Evolutionary conservation across 202 grass and related monocot species (phyloP).

Genomic region (Zoysia matrella): DNA sequence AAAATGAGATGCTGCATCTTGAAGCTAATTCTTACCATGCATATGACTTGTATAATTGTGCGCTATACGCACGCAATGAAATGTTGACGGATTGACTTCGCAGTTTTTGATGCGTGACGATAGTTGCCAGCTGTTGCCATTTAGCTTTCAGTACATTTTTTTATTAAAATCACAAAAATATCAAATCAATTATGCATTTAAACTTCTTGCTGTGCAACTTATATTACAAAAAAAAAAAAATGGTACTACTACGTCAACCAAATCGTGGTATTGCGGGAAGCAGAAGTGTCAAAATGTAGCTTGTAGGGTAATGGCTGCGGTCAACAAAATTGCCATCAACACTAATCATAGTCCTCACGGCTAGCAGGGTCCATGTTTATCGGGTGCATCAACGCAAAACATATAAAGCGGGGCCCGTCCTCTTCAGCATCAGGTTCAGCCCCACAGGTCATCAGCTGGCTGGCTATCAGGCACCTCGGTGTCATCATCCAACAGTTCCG

Average conservation of each 20-base stretch:
- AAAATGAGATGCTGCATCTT: slow-evolving; percentile 29
- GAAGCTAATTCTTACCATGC: slow-evolving; percentile 21
- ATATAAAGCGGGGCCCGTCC: not conserved
- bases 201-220: not conserved
- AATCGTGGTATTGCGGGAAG: not conserved
- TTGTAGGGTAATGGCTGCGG: not conserved
- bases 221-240: too few species aligned
- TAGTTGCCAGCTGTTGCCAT: not conserved
- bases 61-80: slow-evolving; percentile 12
- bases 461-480: slow-evolving; percentile 65
- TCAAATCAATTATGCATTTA: not conserved
- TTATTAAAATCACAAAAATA: not conserved
- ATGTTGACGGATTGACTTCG: slow-evolving; percentile 25
- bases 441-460: slow-evolving; percentile 45
- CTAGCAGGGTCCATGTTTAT: too few species aligned
- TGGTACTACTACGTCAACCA: not conserved
- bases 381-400: slow-evolving; percentile 18
- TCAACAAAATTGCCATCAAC: slow-evolving; percentile 16
- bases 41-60: slow-evolving; percentile 22
- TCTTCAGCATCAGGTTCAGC: slow-evolving; percentile 32
- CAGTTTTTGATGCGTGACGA: not conserved
- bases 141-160: not conserved
- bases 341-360: too few species aligned
- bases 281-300: not conserved
- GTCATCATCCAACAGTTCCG: slow-evolving; percentile 56